Percentiles rank a stretch among this genome's conserved stretches.
Evolutionary conservation across 2,329 filamentous ascomycete genomes (phyloP).

Genomic region (Seiridium unicorne): DNA sequence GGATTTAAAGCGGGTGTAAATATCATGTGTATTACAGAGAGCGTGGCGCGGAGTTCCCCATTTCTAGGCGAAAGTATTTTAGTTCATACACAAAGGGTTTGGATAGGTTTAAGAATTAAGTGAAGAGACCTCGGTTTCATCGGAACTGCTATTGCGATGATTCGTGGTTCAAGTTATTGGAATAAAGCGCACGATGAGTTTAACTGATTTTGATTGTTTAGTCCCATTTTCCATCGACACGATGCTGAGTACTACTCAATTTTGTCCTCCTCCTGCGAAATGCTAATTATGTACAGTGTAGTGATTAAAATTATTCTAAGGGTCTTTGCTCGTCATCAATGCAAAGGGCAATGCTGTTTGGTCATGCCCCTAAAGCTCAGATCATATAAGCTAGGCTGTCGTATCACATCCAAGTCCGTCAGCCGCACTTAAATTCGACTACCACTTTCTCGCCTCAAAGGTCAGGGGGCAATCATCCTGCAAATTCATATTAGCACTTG

Average conservation of each 20-base stretch:
- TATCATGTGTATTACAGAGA: no score
- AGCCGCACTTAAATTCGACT: constrained; percentile 14
- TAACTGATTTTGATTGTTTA: not conserved
- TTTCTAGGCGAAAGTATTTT: no score
- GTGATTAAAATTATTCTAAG: constrained; percentile 22
- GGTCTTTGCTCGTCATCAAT: constrained; percentile 12
- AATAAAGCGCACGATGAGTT: no score
- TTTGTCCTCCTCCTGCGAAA: not conserved
- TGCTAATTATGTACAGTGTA: constrained; percentile 17
- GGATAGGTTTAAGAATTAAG: no score
- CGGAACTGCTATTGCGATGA: no score
- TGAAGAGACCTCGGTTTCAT: no score
- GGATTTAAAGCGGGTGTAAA: no score
- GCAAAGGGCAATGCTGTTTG: not conserved
- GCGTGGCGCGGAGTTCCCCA: no score
- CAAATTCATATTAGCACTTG: constrained; percentile 20
- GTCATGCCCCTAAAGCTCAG: not conserved
- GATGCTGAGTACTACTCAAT: not conserved
- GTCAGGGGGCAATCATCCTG: constrained; percentile 83
- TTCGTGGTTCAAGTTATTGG: no score
- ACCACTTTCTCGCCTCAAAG: constrained; percentile 58
- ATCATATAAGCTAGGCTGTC: not conserved
- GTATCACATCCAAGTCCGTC: not conserved
- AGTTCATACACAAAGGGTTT: no score
- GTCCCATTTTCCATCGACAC: not conserved